phyloP scores from a whole-genome alignment of 2,329 filamentous ascomycete species.

The Exserohilum turcica region DNA sequence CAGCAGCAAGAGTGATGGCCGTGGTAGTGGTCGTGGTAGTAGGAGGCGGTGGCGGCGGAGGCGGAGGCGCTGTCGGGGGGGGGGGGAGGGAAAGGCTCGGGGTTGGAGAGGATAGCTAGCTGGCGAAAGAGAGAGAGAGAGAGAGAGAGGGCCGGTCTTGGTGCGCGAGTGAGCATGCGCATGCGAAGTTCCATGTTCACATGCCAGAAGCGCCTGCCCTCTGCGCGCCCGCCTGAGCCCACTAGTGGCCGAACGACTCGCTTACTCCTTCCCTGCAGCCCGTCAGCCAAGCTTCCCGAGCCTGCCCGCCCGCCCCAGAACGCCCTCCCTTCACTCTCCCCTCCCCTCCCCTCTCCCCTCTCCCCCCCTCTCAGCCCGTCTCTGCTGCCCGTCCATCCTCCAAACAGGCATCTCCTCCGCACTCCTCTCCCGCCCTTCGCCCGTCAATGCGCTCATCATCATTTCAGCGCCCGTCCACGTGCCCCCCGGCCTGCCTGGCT shows the following conservation, averaged over 20 bases:
- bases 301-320: background rate
- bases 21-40: background rate
- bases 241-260: constrained; percentile 4
- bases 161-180: background rate
- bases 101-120: too few species aligned
- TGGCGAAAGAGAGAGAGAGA: background rate
- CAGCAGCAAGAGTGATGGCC: constrained; percentile 8
- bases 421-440: background rate
- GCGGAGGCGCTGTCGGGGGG: background rate
- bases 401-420: background rate
- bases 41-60: background rate
- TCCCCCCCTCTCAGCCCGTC: too few species aligned
- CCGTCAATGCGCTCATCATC: background rate
- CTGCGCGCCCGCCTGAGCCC: constrained; percentile 1
- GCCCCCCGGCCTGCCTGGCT: too few species aligned
- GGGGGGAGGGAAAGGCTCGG: too few species aligned
- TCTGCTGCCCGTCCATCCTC: too few species aligned
- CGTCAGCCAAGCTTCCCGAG: constrained; percentile 3
- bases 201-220: background rate
- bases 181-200: constrained; percentile 11
- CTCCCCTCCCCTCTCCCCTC: too few species aligned
- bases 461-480: background rate
- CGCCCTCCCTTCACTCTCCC: background rate
- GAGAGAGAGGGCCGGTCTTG: background rate
- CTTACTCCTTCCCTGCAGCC: background rate